Evolutionary conservation across 2,329 filamentous ascomycete genomes (phyloP).

Genomic region (Xylariales sp.): DNA sequence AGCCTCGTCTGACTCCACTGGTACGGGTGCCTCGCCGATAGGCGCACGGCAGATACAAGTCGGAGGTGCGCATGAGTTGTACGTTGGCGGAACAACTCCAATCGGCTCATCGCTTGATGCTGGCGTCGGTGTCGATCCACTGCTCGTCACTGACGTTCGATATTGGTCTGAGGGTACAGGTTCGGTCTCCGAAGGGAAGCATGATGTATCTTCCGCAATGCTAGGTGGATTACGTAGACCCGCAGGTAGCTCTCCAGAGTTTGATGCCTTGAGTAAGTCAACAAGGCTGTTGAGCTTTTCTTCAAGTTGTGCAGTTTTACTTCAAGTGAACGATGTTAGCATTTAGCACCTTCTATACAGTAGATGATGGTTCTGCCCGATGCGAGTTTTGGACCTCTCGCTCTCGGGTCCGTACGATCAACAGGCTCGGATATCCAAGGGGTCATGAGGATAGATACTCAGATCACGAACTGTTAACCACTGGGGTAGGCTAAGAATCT

Average conservation of each 20-base stretch:
- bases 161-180: conserved; percentile 6
- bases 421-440: too few relatives aligned
- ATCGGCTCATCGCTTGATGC: conserved; percentile 9
- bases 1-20: conserved; percentile 40
- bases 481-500: too few relatives aligned
- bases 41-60: conserved; percentile 43
- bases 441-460: too few relatives aligned
- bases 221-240: conserved; percentile 11
- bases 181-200: conserved; percentile 9
- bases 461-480: too few relatives aligned
- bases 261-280: conserved; percentile 39
- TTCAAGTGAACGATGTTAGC: conserved; percentile 16
- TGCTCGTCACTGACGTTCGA: conserved; percentile 1
- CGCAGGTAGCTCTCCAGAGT: conserved; percentile 9
- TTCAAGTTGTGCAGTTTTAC: conserved; percentile 45
- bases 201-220: conserved; percentile 10
- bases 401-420: too few relatives aligned
- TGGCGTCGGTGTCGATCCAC: conserved; percentile 5
- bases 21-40: conserved; percentile 32
- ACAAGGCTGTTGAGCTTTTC: conserved; percentile 45
- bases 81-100: conserved; percentile 20
- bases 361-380: too few relatives aligned
- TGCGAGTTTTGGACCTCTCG: too few relatives aligned
- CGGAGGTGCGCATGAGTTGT: conserved; percentile 41
- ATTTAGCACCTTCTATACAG: background rate